These are phyloP conservation scores for Penicillium psychrosexuale DNA, from an alignment of 2,329 filamentous ascomycete genomes.

Conservation along the genomic window DNA sequence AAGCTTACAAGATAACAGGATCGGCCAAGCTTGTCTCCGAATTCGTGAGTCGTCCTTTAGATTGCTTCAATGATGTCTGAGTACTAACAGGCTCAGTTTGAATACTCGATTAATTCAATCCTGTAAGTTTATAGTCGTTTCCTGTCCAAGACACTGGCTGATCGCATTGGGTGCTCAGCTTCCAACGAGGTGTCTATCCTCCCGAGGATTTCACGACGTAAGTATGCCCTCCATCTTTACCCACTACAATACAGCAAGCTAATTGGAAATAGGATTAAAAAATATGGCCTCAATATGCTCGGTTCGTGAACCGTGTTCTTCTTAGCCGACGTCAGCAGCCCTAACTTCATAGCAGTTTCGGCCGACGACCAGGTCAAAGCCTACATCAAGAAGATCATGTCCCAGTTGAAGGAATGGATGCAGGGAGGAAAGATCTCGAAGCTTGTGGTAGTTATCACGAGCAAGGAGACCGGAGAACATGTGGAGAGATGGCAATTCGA, in stretches of 20 bases:
- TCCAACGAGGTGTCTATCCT: conserved; percentile 79
- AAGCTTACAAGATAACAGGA: conserved; percentile 46
- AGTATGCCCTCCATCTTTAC: conserved; percentile 30
- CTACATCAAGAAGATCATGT: conserved; percentile 99
- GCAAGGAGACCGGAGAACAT: conserved; percentile 94
- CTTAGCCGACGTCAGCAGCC: not conserved
- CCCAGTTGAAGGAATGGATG: conserved; percentile 97
- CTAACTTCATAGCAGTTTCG: conserved; percentile 59
- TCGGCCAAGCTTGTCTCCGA: conserved; percentile 87
- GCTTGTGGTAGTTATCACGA: conserved; percentile 92
- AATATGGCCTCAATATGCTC: conserved; percentile 98
- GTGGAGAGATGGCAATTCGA: conserved; percentile 98
- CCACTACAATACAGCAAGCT: not conserved
- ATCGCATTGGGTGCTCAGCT: conserved; percentile 52
- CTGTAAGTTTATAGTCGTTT: conserved; percentile 56
- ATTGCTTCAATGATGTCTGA: conserved; percentile 6
- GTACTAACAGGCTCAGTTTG: conserved; percentile 59
- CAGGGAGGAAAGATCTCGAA: conserved; percentile 94
- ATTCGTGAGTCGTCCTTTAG: conserved; percentile 64
- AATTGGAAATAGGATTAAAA: conserved; percentile 66
- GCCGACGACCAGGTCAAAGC: conserved; percentile 97
- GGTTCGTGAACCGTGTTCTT: conserved; percentile 45
- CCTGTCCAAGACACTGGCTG: not conserved
- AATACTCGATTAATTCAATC: conserved; percentile 98
- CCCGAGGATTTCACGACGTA: conserved; percentile 95